Evolutionary conservation across 768 basidiomycete genomes (phyloP).

Genomic region (Trametes sanguinea): DNA sequence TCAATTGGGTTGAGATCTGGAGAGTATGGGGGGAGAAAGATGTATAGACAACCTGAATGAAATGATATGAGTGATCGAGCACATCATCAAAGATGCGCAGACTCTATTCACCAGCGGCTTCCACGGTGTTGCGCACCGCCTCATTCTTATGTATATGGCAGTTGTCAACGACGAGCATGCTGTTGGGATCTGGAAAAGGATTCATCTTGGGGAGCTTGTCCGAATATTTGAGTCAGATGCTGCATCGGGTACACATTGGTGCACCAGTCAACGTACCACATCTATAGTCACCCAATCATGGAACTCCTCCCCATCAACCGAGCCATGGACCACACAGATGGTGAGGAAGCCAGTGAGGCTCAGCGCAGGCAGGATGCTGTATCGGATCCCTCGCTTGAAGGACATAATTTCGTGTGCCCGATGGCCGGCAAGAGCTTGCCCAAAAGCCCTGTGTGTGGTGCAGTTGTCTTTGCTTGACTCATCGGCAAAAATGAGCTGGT

Average conservation of each 20-base stretch:
- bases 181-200: constrained; percentile 22
- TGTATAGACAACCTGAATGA: constrained; percentile 25
- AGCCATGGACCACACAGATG: constrained; percentile 30
- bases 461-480: constrained; percentile 36
- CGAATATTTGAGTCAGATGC: no score
- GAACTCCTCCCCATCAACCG: constrained; percentile 33
- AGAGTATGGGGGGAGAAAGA: constrained; percentile 39
- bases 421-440: constrained; percentile 27
- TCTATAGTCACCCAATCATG: constrained; percentile 31
- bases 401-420: neutral
- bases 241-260: no score
- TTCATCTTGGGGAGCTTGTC: constrained; percentile 25
- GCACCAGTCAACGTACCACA: no score
- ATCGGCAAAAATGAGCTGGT: constrained; percentile 32
- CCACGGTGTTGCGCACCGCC: constrained; percentile 28
- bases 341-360: constrained; percentile 32
- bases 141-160: constrained; percentile 34
- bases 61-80: neutral
- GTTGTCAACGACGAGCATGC: constrained; percentile 31
- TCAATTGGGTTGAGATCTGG: constrained; percentile 41
- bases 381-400: constrained; percentile 23
- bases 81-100: neutral
- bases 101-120: constrained; percentile 15
- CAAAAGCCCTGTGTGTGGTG: constrained; percentile 31
- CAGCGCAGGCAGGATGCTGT: constrained; percentile 33